These are phyloP conservation scores for Solanum ossicruentum DNA, from an alignment of 257 asterid species.

Conservation along the genomic window DNA sequence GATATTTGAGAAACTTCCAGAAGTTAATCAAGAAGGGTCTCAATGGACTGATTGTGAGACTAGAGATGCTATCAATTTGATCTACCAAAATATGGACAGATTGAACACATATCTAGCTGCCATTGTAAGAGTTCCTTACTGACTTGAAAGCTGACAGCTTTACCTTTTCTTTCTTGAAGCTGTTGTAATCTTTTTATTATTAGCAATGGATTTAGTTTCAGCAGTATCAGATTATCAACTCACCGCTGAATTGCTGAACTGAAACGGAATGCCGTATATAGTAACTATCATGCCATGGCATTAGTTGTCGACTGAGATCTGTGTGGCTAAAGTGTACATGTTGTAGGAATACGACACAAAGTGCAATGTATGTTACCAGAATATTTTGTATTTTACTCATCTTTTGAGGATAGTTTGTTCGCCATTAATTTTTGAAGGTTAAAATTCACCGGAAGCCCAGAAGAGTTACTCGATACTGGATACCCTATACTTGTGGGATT, in stretches of 20 bases:
- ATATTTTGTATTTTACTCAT: not conserved
- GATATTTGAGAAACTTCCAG: slow-evolving; percentile 76
- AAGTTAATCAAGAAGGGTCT: slow-evolving; percentile 73
- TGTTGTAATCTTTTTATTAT: not conserved
- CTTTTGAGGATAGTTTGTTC: not conserved
- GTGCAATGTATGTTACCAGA: not conserved
- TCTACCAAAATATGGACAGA: slow-evolving; percentile 60
- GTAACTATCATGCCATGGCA: not conserved
- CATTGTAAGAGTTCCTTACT: slow-evolving; percentile 45
- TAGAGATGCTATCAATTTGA: slow-evolving; percentile 66
- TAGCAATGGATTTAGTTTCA: not conserved
- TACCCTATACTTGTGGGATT: slow-evolving; percentile 71
- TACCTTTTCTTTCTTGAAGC: not conserved
- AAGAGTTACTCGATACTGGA: slow-evolving; percentile 69
- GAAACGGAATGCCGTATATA: not conserved
- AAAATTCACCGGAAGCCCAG: slow-evolving; percentile 71
- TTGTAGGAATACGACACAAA: not conserved
- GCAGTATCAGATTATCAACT: not conserved
- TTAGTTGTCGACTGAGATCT: not conserved
- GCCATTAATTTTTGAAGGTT: slow-evolving; percentile 44
- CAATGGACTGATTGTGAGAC: slow-evolving; percentile 87
- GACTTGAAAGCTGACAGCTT: not conserved
- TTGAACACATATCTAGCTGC: slow-evolving; percentile 69
- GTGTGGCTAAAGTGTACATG: not conserved
- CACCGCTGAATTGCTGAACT: not conserved